A percentile compares a stretch with the other conserved stretches of the same genome.
These are phyloP conservation scores for Phytomonas francai DNA, from an alignment of 208 protist genomes.

Conservation along the genomic window DNA sequence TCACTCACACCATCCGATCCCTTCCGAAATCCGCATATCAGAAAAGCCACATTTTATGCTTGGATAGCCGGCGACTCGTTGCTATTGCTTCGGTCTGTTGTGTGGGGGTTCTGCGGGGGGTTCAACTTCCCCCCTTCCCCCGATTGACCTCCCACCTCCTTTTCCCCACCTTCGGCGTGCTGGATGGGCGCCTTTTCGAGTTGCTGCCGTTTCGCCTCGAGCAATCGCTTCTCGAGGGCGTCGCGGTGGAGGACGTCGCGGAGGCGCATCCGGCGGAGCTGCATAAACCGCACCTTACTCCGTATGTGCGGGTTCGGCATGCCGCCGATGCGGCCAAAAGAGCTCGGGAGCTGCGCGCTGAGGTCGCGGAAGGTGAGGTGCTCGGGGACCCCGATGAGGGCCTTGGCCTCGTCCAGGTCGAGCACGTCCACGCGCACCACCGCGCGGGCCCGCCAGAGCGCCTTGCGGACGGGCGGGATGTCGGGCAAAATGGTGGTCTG, in stretches of 20 bases:
- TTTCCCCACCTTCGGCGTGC: too few species aligned
- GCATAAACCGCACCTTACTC: slow-evolving; percentile 78
- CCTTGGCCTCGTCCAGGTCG: slow-evolving; percentile 78
- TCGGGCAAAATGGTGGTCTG: slow-evolving; percentile 80
- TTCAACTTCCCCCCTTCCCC: too few species aligned
- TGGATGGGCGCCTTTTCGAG: too few species aligned
- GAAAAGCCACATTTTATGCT: too few species aligned
- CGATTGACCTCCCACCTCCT: too few species aligned
- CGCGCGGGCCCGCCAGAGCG: slow-evolving; percentile 68
- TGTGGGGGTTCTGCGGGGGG: too few species aligned
- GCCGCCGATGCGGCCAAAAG: slow-evolving; percentile 46
- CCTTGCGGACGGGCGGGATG: slow-evolving; percentile 60
- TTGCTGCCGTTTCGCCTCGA: slow-evolving; percentile 41
- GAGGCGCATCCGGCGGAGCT: slow-evolving; percentile 66
- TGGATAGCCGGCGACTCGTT: too few species aligned
- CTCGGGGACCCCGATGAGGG: slow-evolving; percentile 64
- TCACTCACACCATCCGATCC: too few species aligned
- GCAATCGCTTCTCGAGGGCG: slow-evolving; percentile 54
- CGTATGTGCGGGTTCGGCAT: slow-evolving; percentile 39
- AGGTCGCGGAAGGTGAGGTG: slow-evolving; percentile 75
- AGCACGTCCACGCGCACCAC: slow-evolving; percentile 68
- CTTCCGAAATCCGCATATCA: too few species aligned
- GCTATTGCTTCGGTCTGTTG: too few species aligned
- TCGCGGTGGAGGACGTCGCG: slow-evolving; percentile 81
- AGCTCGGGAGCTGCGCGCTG: slow-evolving; percentile 37